phyloP scores from a whole-genome alignment of 176 grass and related monocot species.

The Eragrostis nindensis region DNA sequence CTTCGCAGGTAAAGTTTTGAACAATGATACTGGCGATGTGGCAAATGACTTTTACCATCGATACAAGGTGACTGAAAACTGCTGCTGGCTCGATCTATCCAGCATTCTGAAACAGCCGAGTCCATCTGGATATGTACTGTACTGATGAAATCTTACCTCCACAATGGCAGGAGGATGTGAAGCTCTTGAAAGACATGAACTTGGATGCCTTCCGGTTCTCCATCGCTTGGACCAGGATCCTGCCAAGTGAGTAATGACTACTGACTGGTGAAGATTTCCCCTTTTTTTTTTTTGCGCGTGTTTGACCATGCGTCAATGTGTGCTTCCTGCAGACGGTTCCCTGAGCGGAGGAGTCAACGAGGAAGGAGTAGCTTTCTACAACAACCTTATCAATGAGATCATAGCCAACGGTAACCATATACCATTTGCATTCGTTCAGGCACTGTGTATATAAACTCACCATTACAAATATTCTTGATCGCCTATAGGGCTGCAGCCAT shows the following conservation, averaged over 20 bases:
- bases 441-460: background rate
- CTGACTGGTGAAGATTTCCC: background rate
- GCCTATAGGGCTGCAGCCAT: slow-evolving; percentile 60
- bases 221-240: slow-evolving; percentile 68
- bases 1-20: slow-evolving; percentile 56
- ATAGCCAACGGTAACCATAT: slow-evolving; percentile 49
- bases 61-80: slow-evolving; percentile 59
- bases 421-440: background rate
- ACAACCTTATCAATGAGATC: slow-evolving; percentile 69
- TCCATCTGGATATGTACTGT: background rate
- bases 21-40: slow-evolving; percentile 64
- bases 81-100: background rate
- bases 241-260: slow-evolving; percentile 63
- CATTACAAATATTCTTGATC: background rate
- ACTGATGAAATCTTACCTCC: background rate
- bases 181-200: slow-evolving; percentile 58
- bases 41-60: slow-evolving; percentile 68
- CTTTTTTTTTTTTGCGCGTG: background rate
- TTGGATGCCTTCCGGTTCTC: slow-evolving; percentile 72
- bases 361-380: slow-evolving; percentile 73
- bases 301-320: background rate
- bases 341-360: slow-evolving; percentile 69
- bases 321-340: slow-evolving; percentile 51
- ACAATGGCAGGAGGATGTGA: slow-evolving; percentile 52
- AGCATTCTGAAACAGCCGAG: background rate